A percentile compares a stretch with the other conserved stretches of the same genome.
Conservation (phyloP, 257 asterid genomes). For the Henckelia pumila region DNA sequence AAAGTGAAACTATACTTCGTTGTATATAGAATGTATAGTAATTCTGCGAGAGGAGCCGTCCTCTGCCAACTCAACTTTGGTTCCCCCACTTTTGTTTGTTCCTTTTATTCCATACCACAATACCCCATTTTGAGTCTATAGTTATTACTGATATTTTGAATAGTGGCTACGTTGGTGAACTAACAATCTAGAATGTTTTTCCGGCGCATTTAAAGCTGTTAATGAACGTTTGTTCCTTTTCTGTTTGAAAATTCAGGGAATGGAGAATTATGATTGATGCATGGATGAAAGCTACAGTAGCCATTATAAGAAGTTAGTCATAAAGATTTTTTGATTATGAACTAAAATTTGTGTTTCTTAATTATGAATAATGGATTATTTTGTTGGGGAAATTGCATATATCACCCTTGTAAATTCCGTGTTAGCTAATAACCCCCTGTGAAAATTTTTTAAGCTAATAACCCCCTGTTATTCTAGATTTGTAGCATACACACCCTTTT, state of each 20-base stretch:
- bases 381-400: too few relatives aligned
- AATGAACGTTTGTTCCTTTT: conserved; percentile 21
- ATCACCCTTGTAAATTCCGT: too few relatives aligned
- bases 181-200: not conserved
- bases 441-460: too few relatives aligned
- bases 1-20: not conserved
- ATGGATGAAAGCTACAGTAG: conserved; percentile 55
- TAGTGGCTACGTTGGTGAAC: not conserved
- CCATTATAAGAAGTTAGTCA: conserved; percentile 47
- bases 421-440: too few relatives aligned
- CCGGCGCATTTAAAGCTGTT: not conserved
- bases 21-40: not conserved
- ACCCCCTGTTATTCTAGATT: too few relatives aligned
- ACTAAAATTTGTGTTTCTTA: not conserved
- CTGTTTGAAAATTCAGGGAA: conserved; percentile 49
- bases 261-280: conserved; percentile 82
- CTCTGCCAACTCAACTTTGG: not conserved
- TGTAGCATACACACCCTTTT: too few relatives aligned
- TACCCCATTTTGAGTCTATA: not conserved
- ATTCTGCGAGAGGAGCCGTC: not conserved
- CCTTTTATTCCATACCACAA: conserved; percentile 2
- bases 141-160: not conserved
- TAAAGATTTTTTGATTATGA: conserved; percentile 3
- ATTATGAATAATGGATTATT: conserved; percentile 13
- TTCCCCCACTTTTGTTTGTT: not conserved